phyloP scores from a whole-genome alignment of 2,329 filamentous ascomycete genomes.

The Talaromyces sp. region DNA sequence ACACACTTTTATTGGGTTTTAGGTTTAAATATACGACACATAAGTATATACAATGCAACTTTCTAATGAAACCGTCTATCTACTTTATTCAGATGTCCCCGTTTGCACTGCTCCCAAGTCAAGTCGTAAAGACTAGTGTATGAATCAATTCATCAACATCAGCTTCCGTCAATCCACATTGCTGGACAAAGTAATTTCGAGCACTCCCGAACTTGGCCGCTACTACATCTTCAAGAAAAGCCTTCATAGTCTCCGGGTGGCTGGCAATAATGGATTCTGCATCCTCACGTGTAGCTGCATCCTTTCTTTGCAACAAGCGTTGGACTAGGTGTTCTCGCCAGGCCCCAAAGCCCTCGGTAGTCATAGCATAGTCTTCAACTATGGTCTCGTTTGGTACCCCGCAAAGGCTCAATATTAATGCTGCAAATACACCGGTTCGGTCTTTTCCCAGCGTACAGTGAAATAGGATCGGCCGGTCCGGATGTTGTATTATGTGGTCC shows the following conservation, averaged over 20 bases:
- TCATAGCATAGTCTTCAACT: slow-evolving; percentile 58
- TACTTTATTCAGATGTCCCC: background rate
- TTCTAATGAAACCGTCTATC: background rate
- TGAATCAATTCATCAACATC: background rate
- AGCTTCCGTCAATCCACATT: background rate
- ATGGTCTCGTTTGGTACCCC: slow-evolving; percentile 56
- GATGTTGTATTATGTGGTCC: slow-evolving; percentile 6
- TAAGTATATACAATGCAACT: background rate
- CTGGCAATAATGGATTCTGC: slow-evolving; percentile 8
- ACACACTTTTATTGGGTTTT: background rate
- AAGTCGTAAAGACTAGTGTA: background rate
- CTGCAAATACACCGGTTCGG: slow-evolving; percentile 65
- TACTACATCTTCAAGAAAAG: slow-evolving; percentile 2
- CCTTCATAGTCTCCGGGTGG: slow-evolving; percentile 8
- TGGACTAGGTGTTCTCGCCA: slow-evolving; percentile 10
- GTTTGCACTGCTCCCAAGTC: background rate
- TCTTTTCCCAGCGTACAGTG: slow-evolving; percentile 78
- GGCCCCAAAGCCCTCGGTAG: background rate
- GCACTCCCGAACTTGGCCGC: background rate
- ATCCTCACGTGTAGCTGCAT: background rate
- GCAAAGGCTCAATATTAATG: slow-evolving; percentile 61
- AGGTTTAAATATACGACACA: background rate
- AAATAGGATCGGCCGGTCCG: slow-evolving; percentile 53
- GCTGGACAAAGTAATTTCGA: background rate
- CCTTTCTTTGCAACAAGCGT: background rate